Evolutionary conservation across 2,329 filamentous ascomycete genomes (phyloP).

Genomic region (Helotiales sp.): DNA sequence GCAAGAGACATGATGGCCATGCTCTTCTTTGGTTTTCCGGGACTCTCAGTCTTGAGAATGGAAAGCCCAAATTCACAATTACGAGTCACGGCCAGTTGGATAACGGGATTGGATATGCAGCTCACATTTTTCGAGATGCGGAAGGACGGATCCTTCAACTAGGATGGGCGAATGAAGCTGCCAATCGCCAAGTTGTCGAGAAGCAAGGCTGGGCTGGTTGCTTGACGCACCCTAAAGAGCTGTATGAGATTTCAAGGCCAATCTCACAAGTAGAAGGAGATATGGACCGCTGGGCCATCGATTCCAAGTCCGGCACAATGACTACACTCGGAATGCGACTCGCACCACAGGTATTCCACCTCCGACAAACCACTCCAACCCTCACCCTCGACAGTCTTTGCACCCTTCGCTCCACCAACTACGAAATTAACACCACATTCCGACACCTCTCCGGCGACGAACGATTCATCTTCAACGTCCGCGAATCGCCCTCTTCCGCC

Average conservation of each 20-base stretch:
- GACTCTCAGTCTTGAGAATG: slow-evolving; percentile 25
- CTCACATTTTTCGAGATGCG: slow-evolving; percentile 31
- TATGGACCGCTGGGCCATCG: slow-evolving; percentile 24
- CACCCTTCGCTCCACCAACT: slow-evolving; percentile 22
- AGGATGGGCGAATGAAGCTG: slow-evolving; percentile 34
- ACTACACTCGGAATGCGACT: slow-evolving; percentile 31
- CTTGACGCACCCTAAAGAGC: slow-evolving; percentile 30
- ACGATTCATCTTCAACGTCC: slow-evolving; percentile 30
- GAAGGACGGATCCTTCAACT: slow-evolving; percentile 30
- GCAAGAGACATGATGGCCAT: slow-evolving; percentile 21
- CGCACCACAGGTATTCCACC: slow-evolving; percentile 26
- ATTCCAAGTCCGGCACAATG: slow-evolving; percentile 26
- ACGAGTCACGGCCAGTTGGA: slow-evolving; percentile 31
- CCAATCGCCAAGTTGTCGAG: slow-evolving; percentile 8
- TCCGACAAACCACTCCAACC: slow-evolving; percentile 4
- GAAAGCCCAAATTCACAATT: slow-evolving; percentile 30
- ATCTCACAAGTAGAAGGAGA: slow-evolving; percentile 5
- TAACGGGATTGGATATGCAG: slow-evolving; percentile 31
- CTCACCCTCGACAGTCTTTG: slow-evolving; percentile 13
- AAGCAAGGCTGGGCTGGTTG: slow-evolving; percentile 35
- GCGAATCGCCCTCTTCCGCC: slow-evolving; percentile 15
- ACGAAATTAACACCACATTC: slow-evolving; percentile 27
- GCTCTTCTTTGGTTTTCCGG: slow-evolving; percentile 28
- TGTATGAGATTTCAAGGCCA: slow-evolving; percentile 31
- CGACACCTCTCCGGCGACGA: slow-evolving; percentile 19